Base-by-base conservation (phyloP, 2,329 filamentous ascomycete genomes). In the Madurella mycetomatis region DNA sequence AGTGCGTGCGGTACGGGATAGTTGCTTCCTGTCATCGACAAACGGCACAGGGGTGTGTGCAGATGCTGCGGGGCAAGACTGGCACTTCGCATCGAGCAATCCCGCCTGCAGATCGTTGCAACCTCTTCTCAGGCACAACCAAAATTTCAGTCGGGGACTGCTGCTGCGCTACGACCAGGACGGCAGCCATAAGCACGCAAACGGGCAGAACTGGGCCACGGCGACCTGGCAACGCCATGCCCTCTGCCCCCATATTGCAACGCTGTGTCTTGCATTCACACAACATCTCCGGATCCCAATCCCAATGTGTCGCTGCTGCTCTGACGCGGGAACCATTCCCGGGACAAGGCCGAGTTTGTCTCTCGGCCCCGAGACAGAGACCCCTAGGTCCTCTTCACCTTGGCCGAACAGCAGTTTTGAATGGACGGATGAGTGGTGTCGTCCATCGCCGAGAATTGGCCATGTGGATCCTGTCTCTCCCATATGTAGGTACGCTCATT, bases 71-170 rank as follows among this genome's bases (percentile, higher is more conserved):
- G 56, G 54, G 54, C 54, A 53, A 41, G 45, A 37, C 18, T 58
- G 40, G 50, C 39, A 43, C n/a, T 42, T 47, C n/a, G 32, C 45
- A 51, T 34, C 40, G 49, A 48, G 46, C 34, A 18, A 43, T 13
- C 50, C 47, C 56, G 44, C 47, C 51, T 55, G 57, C 55, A 60
- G 57, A 57, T 57, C 52, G 54, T 45, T 57, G 49, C 49, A 55
- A 57, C 52, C 32, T 49, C 37, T 9, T 25, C 44, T 30, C 47
- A 49, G 47, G 46, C 40, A 55, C 46, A 47, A 25, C 25, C 25
- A 25, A 25, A 25, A 25, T 4, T 45, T 49, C 41, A 30, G n/a
- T 37, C 43, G 41, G 49, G 49, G 39, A 53, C 51, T 49, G 53
- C 56, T 55, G 2, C 32, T 40, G 34, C 44, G 18, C 42, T 44